Base-by-base conservation (phyloP, 192 early-diverging fungal species). In the Entomortierella parvispora region DNA sequence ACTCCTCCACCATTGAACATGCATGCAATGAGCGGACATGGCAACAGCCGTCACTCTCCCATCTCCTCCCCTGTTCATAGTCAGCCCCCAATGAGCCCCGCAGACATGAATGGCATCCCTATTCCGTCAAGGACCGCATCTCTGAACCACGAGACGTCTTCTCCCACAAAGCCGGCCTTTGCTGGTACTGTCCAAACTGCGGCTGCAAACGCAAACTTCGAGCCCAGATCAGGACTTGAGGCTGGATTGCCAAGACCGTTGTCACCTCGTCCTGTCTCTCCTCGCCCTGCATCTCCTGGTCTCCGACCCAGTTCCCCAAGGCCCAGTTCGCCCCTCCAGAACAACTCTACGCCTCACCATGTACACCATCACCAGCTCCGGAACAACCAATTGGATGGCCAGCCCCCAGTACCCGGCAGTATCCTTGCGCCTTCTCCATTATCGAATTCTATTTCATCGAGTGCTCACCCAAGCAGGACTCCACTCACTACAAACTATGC, bases 101-200 rank as follows among this genome's bases (percentile, higher is more conserved):
- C 59, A 23, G 43, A 26, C 18, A 51, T 20, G 8, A 8, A 20
- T 3, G 65, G 48, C 29, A 34, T 68, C 26, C 65, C 65, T 23
- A 77, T 77, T 22, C 74, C 74, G 20, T 77, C 74, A 2, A 65
- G 74, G 32, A 64, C 44, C 23, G 61, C 61, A 2, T 77, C 74
- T 2, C 18, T 77, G 54, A 57, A 64, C 29, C 74, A 77, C 6
- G 74, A 77, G 4, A 22, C 58, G 28, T 48, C 74, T 6, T 68
- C 74, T 2, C 74, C 74, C 9, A 53, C 55, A 8, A 68, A 46
- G 42, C 17, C 59, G 1, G 40, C n/a, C 11, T 59, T 53, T 25
- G 20, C 37, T 40, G 37, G 7, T 40, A 9, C 37, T 5, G 12
- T 40, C 37, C 37, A 40, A 5, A 40, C 37, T 12, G 37, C 37